These are phyloP conservation scores for Russula compacta DNA, from an alignment of 768 basidiomycete genomes.

Conservation along the genomic window DNA sequence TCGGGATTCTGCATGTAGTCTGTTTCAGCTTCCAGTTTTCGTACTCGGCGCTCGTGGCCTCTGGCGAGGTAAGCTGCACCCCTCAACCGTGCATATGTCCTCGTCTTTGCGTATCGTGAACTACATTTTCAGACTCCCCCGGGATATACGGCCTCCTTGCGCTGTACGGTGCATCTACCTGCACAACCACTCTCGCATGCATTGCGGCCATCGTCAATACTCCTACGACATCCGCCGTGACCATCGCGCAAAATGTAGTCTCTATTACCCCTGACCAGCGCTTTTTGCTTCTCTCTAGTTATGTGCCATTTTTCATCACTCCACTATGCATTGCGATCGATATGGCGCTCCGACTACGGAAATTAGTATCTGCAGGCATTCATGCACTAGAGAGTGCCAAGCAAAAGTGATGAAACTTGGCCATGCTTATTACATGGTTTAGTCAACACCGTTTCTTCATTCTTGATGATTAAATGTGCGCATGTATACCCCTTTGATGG, in stretches of 20 bases:
- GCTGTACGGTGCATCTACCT: conserved; percentile 67
- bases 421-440: background rate
- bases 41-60: conserved; percentile 55
- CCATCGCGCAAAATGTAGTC: conserved; percentile 26
- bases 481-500: background rate
- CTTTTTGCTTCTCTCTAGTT: conserved; percentile 51
- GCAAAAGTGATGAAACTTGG: background rate
- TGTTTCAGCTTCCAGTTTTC: conserved; percentile 74
- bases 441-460: background rate
- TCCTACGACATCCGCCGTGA: conserved; percentile 33
- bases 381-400: conserved; percentile 4
- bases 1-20: no score
- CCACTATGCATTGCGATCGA: conserved; percentile 68
- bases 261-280: conserved; percentile 46
- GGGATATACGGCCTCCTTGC: conserved; percentile 55
- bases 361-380: conserved; percentile 14
- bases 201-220: conserved; percentile 49
- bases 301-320: conserved; percentile 67
- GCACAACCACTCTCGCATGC: conserved; percentile 71
- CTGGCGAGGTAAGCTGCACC: conserved; percentile 38
- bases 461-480: background rate
- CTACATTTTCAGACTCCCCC: conserved; percentile 33
- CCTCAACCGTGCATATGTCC: background rate
- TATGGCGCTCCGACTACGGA: conserved; percentile 38
- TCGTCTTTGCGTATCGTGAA: background rate